phyloP scores from a whole-genome alignment of 257 asterid species.

The Ilex aquifolium region DNA sequence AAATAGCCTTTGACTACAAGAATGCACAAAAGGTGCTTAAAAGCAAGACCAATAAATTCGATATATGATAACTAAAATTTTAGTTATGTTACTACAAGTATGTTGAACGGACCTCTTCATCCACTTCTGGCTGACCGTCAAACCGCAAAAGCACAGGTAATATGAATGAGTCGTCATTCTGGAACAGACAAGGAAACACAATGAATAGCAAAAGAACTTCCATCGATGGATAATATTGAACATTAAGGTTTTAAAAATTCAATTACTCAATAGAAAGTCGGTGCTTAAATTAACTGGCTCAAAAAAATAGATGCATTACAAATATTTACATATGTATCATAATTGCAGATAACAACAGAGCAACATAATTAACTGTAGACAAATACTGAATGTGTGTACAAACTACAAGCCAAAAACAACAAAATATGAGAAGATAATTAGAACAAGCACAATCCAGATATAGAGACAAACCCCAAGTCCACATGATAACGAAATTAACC shows the following conservation, averaged over 20 bases:
- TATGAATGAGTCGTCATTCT: constrained; percentile 91
- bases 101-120: constrained; percentile 66
- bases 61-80: too few relatives aligned
- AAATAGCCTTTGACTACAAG: too few relatives aligned
- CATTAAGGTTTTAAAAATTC: not conserved
- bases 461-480: not conserved
- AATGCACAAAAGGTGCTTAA: too few relatives aligned
- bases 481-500: too few relatives aligned
- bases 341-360: too few relatives aligned
- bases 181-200: constrained; percentile 21
- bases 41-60: too few relatives aligned
- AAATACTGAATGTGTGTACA: too few relatives aligned
- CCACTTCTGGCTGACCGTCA: constrained; percentile 93
- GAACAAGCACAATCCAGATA: not conserved
- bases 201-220: constrained; percentile 7
- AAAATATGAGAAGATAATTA: too few relatives aligned
- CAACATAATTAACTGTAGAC: too few relatives aligned
- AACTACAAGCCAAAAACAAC: too few relatives aligned
- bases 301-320: not conserved
- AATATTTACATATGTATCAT: too few relatives aligned
- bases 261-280: not conserved
- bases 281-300: not conserved
- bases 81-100: not conserved
- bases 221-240: not conserved
- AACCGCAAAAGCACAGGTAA: constrained; percentile 86